A percentile compares a stretch with the other conserved stretches of the same genome.
Evolutionary conservation across 2,329 filamentous ascomycete species (phyloP).

Genomic region (Elsinoe ampelina): DNA sequence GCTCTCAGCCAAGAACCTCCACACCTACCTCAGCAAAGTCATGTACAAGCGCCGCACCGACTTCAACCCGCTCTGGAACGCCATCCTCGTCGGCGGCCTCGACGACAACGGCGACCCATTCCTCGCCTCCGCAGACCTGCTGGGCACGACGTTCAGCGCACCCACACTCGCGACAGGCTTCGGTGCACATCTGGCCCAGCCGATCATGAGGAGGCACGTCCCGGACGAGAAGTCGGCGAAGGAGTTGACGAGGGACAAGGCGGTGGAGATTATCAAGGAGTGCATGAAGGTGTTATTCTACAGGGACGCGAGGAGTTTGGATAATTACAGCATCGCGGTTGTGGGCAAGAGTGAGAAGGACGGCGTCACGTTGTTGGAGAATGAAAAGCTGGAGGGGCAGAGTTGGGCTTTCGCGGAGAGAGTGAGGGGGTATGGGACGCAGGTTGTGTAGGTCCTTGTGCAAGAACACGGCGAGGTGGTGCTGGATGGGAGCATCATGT

Average conservation of each 20-base stretch:
- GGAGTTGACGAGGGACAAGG: conserved; percentile 65
- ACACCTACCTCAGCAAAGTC: conserved; percentile 92
- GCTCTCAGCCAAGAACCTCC: conserved; percentile 86
- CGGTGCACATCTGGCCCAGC: conserved; percentile 84
- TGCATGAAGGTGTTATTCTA: conserved; percentile 99
- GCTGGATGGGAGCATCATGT: background rate
- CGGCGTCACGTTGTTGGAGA: conserved; percentile 69
- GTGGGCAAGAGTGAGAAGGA: conserved; percentile 77
- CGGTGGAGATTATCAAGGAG: conserved; percentile 72
- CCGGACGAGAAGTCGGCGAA: conserved; percentile 73
- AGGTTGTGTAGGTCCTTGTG: conserved; percentile 36
- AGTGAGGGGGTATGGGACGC: conserved; percentile 90
- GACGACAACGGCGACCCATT: conserved; percentile 74
- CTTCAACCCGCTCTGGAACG: conserved; percentile 97
- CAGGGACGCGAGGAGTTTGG: conserved; percentile 84
- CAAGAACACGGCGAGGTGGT: background rate
- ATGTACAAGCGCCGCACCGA: conserved; percentile 91
- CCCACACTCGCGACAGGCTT: conserved; percentile 90
- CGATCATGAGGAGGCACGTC: conserved; percentile 74
- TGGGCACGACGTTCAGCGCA: conserved; percentile 82
- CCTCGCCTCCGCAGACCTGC: conserved; percentile 80
- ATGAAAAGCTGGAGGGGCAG: conserved; percentile 85
- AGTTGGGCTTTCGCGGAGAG: conserved; percentile 97
- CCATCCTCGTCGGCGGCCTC: conserved; percentile 80
- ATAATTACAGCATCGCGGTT: conserved; percentile 83